Base-by-base conservation (phyloP, 306 rosid genomes). In the Glycine latifolia region DNA sequence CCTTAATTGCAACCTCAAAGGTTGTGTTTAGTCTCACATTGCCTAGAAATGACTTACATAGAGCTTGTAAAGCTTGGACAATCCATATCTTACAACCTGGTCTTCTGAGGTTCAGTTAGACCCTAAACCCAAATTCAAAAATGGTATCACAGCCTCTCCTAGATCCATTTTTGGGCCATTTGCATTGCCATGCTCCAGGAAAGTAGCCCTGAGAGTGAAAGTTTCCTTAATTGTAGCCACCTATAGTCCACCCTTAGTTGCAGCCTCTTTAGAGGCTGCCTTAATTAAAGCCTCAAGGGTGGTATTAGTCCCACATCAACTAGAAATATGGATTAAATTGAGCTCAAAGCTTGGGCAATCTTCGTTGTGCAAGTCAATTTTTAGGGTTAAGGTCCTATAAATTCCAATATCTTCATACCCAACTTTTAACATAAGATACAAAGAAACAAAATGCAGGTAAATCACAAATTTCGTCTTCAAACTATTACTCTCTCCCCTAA, bases 391-490 rank as follows among this genome's bases (percentile, higher is more conserved):
- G 4, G 10, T 3, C 31, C 4, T 55, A 7, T 20, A 55, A 15
- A 55, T 55, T 55, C 31, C 7, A 55, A 55, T 16, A 50, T 31
- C 11, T 61, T 46, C 76, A 63, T 44, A 44, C 58, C 76, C 15
- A 46, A 53, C 37, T 75, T 70, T 31, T 44, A 59, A 55, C 62
- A 53, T 8, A 60, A 54, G 33, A 59, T 14, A 14, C 10, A 77
- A 63, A 55, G 9, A 49, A 74, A 58, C 8, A 16, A 58, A 58
- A 16, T 17, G 17, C 35, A 8, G 17, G 12, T 56, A 56, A 15
- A 55, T 3, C 63, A 58, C 5, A 33, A 58, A 58, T 58, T 47
- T 17, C 2, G 4, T 58, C 35, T 17, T 16, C 62, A 17, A 58
- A 16, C 35, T 58, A 39, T 39, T 39, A 39, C 44, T 39, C 44